These are phyloP conservation scores for Apiotrichum mycotoxinovorans DNA, from an alignment of 1,284 basidiomycete genomes.

Conservation along the genomic window DNA sequence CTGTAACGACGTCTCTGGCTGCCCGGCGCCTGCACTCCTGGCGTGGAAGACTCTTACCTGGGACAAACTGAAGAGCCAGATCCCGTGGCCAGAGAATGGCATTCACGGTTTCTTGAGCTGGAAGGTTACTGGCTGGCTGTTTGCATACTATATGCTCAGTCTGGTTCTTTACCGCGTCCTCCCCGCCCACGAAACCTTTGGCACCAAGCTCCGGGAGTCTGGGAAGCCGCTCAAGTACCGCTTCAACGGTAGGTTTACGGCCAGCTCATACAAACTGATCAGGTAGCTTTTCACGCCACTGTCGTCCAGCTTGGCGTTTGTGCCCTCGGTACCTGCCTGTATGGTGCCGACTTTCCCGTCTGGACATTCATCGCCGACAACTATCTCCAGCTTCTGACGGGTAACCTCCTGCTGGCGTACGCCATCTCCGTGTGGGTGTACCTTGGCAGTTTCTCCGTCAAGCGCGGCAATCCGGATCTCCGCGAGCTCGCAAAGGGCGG, in stretches of 20 bases:
- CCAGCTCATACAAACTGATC: not conserved
- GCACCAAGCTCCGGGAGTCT: constrained; percentile 12
- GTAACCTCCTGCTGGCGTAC: constrained; percentile 1
- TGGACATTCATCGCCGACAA: constrained; percentile 8
- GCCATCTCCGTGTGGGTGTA: constrained; percentile 4
- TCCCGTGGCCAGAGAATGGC: constrained; percentile 5
- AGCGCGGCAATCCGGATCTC: constrained; percentile 1
- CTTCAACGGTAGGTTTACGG: not conserved
- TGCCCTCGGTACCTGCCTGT: constrained; percentile 2
- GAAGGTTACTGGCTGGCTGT: not conserved
- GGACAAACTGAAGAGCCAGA: constrained; percentile 3
- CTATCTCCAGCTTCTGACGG: constrained; percentile 7
- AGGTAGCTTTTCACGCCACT: constrained; percentile 2
- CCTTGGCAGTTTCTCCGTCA: constrained; percentile 7
- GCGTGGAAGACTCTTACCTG: not conserved
- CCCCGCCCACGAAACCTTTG: constrained; percentile 1
- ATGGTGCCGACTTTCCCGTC: constrained; percentile 7
- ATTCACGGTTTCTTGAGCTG: constrained; percentile 7
- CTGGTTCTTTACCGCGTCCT: constrained; percentile 8
- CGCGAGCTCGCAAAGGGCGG: constrained; percentile 9
- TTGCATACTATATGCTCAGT: constrained; percentile 5
- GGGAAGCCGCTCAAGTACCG: constrained; percentile 10
- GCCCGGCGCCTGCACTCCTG: constrained; percentile 3
- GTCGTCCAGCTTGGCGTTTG: constrained; percentile 3
- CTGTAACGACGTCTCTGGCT: constrained; percentile 9